phyloP scores from a whole-genome alignment of 768 basidiomycete genomes.

The Sarcodon sp. region DNA sequence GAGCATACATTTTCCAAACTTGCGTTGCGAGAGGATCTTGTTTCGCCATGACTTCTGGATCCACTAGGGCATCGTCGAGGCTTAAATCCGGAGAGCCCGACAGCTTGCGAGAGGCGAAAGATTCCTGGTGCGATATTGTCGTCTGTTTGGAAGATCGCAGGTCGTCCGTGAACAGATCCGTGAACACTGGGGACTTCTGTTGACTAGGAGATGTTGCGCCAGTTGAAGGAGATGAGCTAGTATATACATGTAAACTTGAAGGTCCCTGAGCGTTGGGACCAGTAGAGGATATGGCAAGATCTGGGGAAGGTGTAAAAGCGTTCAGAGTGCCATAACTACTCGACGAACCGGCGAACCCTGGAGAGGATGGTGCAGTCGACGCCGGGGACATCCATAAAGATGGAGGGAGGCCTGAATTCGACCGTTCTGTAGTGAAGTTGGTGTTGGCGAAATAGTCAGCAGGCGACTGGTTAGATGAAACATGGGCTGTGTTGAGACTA shows the following conservation, averaged over 20 bases:
- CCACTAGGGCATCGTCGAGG: slow-evolving; percentile 25
- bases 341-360: slow-evolving; percentile 22
- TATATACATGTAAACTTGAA: slow-evolving; percentile 14
- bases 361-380: slow-evolving; percentile 31
- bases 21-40: slow-evolving; percentile 91
- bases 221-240: slow-evolving; percentile 12
- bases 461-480: slow-evolving; percentile 6
- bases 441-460: slow-evolving; percentile 11
- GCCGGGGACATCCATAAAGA: slow-evolving; percentile 80
- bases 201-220: slow-evolving; percentile 16
- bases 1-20: slow-evolving; percentile 94
- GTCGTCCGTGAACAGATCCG: slow-evolving; percentile 51
- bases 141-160: slow-evolving; percentile 24
- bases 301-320: slow-evolving; percentile 9
- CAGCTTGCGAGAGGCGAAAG: slow-evolving; percentile 51
- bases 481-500: neutral
- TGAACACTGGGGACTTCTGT: slow-evolving; percentile 15
- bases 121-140: slow-evolving; percentile 17
- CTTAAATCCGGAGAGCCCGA: slow-evolving; percentile 62
- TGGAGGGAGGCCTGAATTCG: slow-evolving; percentile 46
- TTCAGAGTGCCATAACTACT: slow-evolving; percentile 13
- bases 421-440: slow-evolving; percentile 30
- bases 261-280: slow-evolving; percentile 12
- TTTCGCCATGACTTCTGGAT: slow-evolving; percentile 56
- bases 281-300: slow-evolving; percentile 10